Evolutionary conservation across 352 stramenopile genomes (phyloP).

Genomic region (Blastocystis hominis): DNA sequence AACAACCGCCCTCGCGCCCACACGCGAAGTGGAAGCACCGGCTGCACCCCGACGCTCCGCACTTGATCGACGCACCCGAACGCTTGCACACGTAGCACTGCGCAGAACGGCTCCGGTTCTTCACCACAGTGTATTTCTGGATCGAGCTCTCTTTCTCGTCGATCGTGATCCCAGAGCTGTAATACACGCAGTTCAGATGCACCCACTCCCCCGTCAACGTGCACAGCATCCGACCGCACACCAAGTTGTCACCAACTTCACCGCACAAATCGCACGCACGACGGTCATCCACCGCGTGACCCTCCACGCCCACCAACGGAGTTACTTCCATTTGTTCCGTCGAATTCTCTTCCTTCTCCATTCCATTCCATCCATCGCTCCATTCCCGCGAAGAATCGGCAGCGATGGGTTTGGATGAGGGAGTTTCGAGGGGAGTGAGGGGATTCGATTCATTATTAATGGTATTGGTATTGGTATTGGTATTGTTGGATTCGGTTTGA

Average conservation of each 20-base stretch:
- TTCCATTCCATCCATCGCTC: not conserved
- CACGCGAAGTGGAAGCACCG: not conserved
- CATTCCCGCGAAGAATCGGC: not conserved
- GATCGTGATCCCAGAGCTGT: not conserved
- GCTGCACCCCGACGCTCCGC: not conserved
- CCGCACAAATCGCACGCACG: not conserved
- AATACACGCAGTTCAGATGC: constrained; percentile 35
- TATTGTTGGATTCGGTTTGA: no score
- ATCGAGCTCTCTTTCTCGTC: not conserved
- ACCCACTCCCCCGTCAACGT: constrained; percentile 9
- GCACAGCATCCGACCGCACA: not conserved
- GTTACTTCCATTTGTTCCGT: not conserved
- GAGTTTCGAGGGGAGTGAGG: no score
- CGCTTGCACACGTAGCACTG: not conserved
- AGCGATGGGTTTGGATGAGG: no score
- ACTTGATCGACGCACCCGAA: not conserved
- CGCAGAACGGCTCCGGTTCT: not conserved
- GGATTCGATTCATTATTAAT: no score
- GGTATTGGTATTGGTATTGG: no score
- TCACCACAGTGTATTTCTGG: constrained; percentile 21
- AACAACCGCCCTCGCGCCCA: not conserved
- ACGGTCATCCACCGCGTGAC: not conserved
- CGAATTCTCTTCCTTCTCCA: not conserved
- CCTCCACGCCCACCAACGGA: not conserved
- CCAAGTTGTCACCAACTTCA: not conserved